Base-by-base conservation (phyloP, 225 moss, liverwort and hornwort species). In the Climacium dendroides region DNA sequence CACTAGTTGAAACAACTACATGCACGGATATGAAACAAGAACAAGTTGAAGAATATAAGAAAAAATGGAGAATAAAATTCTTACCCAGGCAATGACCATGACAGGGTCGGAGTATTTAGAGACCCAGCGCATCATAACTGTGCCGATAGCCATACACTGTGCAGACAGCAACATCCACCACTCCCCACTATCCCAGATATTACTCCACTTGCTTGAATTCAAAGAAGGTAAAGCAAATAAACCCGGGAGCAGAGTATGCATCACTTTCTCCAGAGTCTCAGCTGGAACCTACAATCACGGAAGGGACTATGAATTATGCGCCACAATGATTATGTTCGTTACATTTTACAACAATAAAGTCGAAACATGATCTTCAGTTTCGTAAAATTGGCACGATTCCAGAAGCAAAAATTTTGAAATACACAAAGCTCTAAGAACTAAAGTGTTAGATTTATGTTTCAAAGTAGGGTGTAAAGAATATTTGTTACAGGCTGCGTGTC, bases 111-210 rank as follows among this genome's bases (percentile, higher is more conserved):
- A 85, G 78, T 57, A 85, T 50, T 85, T 90, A 19, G 64, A 88
- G 26, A 90, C 88, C 89, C 98, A 97, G 41, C 98, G 95, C 89
- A 97, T 93, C 94, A 97, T 96, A 26, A 97, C 88, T 32, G 95
- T 98, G 50, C 98, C 98, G 52, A 95, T 34, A 26, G 98, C 98
- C 97, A 98, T 96, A 80, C 93, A 92, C 89, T 98, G 98, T 17
- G 98, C 98, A 52, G 96, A 92, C 79, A 96, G 93, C 79, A 98
- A 89, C 98, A 98, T 97, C 96, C 98, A 97, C 97, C 98, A 98
- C 87, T 94, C 96, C 41, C 97, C 98, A 83, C 96, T 92, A 43
- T 98, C 94, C 98, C 96, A 98, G 25, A 92, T 83, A n/a, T n/a
- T n/a, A 89, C 81, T 90, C 91, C 90, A 94, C 43, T 82, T 78